Percentiles rank a stretch among this genome's conserved stretches.
phyloP scores from a whole-genome alignment of 2,329 filamentous ascomycete genomes.

The Aspergillus piperis region DNA sequence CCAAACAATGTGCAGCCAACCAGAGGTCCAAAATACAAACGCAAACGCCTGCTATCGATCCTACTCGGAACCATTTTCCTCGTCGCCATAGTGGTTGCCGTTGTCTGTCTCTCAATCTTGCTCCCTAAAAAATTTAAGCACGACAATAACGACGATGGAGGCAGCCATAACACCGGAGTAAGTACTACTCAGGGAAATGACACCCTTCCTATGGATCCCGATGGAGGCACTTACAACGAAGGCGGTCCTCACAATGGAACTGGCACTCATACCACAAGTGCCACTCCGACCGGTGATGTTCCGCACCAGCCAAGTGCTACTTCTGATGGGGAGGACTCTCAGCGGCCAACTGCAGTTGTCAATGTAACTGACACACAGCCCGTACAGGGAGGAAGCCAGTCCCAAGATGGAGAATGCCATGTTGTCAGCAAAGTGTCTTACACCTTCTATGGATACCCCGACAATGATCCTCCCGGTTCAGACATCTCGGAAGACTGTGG shows the following conservation, averaged over 20 bases:
- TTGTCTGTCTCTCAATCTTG: neutral
- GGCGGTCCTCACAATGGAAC: neutral
- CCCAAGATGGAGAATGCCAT: neutral
- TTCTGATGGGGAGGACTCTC: no score
- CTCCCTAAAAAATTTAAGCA: neutral
- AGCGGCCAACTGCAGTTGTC: neutral
- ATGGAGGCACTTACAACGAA: neutral
- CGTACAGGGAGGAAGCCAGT: neutral
- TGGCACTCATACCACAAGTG: neutral
- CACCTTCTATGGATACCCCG: constrained; percentile 46
- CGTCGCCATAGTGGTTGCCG: neutral
- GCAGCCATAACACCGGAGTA: neutral
- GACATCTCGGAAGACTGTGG: constrained; percentile 41
- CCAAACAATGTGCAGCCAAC: neutral
- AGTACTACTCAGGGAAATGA: neutral
- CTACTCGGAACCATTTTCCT: neutral
- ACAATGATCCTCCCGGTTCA: constrained; percentile 42
- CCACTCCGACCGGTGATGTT: neutral
- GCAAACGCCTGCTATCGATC: neutral
- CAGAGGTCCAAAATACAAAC: neutral
- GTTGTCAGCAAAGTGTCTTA: constrained; percentile 27
- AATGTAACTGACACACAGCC: neutral
- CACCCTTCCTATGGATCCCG: neutral
- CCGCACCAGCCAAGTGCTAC: no score
- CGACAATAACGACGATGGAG: neutral